Percentiles rank a stretch among this genome's conserved stretches.
phyloP scores from a whole-genome alignment of 129 eudicot species.

The Smallanthus sonchifolius region DNA sequence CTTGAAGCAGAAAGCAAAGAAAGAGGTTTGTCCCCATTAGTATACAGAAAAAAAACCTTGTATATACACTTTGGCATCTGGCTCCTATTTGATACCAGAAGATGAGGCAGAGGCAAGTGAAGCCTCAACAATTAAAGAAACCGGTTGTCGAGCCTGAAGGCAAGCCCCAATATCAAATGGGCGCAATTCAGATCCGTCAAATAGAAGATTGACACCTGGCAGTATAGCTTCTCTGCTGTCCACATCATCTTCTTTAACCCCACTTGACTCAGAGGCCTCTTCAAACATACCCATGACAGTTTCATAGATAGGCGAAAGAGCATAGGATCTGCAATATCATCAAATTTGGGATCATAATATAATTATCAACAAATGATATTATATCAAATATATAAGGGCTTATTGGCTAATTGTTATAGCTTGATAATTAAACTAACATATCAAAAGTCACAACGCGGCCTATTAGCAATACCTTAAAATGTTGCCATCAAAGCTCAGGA shows the following conservation, averaged over 20 bases:
- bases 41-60: conserved; percentile 9
- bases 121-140: conserved; percentile 83
- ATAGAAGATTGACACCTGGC: conserved; percentile 91
- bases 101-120: conserved; percentile 66
- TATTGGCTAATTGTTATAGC: neutral
- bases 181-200: conserved; percentile 83
- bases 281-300: conserved; percentile 64
- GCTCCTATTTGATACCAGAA: conserved; percentile 51
- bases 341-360: neutral
- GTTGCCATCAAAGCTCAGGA: conserved; percentile 95
- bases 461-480: conserved; percentile 54
- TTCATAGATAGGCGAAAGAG: conserved; percentile 74
- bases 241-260: conserved; percentile 59
- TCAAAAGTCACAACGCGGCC: neutral
- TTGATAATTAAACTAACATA: neutral
- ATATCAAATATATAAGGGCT: neutral
- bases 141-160: conserved; percentile 97
- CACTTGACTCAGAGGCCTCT: conserved; percentile 44
- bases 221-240: conserved; percentile 77
- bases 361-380: neutral
- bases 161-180: conserved; percentile 98
- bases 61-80: conserved; percentile 24
- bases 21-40: conserved; percentile 15
- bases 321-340: conserved; percentile 65
- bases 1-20: conserved; percentile 15